Evolutionary conservation across 495 filamentous ascomycete genomes (phyloP), one percentile per base, ranked within the genome.

Genomic region (Podospora pseudoanserina): DNA sequence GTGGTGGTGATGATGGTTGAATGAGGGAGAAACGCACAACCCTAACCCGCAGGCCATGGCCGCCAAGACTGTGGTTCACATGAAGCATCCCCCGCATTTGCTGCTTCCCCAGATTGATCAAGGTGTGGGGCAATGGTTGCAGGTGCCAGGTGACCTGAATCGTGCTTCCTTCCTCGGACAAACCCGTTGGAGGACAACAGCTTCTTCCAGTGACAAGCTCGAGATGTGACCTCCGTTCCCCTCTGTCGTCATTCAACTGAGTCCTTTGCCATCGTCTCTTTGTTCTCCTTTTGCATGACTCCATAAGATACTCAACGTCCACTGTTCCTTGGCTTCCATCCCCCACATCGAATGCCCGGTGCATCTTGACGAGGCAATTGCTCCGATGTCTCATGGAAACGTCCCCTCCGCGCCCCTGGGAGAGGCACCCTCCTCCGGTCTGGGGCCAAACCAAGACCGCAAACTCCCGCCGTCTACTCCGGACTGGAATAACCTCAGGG

Each of bases 401-500:
- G 6, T 19, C 18, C 13, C 67, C 63, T 65, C 67, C 67, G 67
- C 3, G 19, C 34, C 19, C 19, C 63, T 57, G 56, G 56, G 39
- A 55, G 9, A 26, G 63, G 63, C 15, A n/a, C 27, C 26, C 67
- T 55, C 18, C 56, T 20, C 67, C 55, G 55, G 23, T 11, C n/a
- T 58, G 3, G 23, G 23, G n/a, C 6, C 55, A 58, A 18, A 26
- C 55, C 55, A 70, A 39, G 65, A 34, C 61, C 66, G 68, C 53
- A 19, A 69, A 30, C 26, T 68, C 57, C 75, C 75, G 4, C 60
- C 54, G 16, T 65, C 71, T n/a, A 20, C 20, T 39, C 84, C 86
- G 0, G 86, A 89, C 69, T 89, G 86, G 86, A 85, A 82, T 73
- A 88, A 88, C 71, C 80, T 86, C 60, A 71, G 81, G 28, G 80